Evolutionary conservation across 2,329 filamentous ascomycete genomes (phyloP), one percentile per base, ranked within the genome.

Genomic region (Alternaria gansuensis): DNA sequence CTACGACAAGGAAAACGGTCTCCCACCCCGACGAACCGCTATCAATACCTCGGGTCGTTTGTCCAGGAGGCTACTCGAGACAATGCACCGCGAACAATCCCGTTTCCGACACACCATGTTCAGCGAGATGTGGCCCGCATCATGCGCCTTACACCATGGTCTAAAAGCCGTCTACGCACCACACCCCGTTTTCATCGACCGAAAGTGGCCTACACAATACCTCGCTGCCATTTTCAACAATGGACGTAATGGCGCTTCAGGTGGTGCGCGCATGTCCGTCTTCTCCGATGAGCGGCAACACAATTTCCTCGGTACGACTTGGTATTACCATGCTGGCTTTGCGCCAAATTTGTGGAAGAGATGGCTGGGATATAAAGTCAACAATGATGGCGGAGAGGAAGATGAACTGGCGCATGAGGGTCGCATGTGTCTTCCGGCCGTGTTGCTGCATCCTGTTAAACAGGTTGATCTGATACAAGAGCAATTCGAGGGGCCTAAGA

Each of bases 21-120:
- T 84, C 3, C 88, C 88, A 0, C 89, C 90, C 0, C 88, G 90
- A 17, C 85, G 90, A 39, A 87, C 85, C 37, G 85, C 89, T 50
- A 90, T 92, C 72, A 87, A 92, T 60, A 92, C 90, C 3, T 88
- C 89, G 0, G 87, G 84, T 1, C 87, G 90, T 9, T 80, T 92
- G 33, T 89, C 86, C 28, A 84, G 87, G 24, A 84, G 88, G 11
- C 81, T 93, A 1, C 79, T 93, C 5, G 78, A 83, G 44, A 86
- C 86, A 5, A 93, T 93, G 89, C 90, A 93, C 76, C 84, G 90
- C 65, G 90, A 92, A 70, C 89, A 88, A 4, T 87, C 88, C 76
- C 82, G 84, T 28, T 82, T 85, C 67, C 87, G 86, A 63, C 90
- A 88, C 75, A 88, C 82, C 75, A 92, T 89, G 88, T 93, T 91